Evolutionary conservation across 805 yeast genomes (phyloP).

Genomic region (Saturnispora besseyi): DNA sequence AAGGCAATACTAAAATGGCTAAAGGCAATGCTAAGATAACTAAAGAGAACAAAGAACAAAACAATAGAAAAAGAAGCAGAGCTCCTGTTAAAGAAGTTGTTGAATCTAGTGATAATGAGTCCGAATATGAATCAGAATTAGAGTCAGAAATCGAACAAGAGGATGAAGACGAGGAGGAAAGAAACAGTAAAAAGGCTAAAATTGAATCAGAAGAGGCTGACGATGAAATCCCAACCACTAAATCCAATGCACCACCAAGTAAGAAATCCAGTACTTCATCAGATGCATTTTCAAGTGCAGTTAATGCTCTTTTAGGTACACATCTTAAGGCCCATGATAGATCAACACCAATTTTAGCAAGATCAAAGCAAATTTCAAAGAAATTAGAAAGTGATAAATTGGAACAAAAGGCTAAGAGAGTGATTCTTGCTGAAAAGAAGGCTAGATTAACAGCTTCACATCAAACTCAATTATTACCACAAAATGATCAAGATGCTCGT

Average conservation of each 20-base stretch:
- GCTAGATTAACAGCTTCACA: slow-evolving; percentile 58
- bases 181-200: slow-evolving; percentile 13
- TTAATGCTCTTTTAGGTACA: slow-evolving; percentile 76
- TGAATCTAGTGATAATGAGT: neutral
- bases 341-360: slow-evolving; percentile 81
- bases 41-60: neutral
- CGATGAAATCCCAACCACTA: slow-evolving; percentile 15
- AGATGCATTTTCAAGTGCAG: slow-evolving; percentile 69
- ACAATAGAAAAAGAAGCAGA: neutral
- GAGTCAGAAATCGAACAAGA: slow-evolving; percentile 9
- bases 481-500: slow-evolving; percentile 48
- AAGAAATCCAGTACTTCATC: slow-evolving; percentile 61
- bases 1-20: neutral
- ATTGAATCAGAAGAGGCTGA: slow-evolving; percentile 16
- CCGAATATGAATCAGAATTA: slow-evolving; percentile 10
- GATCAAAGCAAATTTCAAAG: slow-evolving; percentile 61
- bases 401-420: slow-evolving; percentile 73
- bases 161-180: slow-evolving; percentile 4
- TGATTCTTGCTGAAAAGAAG: slow-evolving; percentile 63
- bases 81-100: neutral
- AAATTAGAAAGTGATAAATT: slow-evolving; percentile 73
- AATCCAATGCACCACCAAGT: slow-evolving; percentile 35
- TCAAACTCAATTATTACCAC: slow-evolving; percentile 57
- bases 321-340: slow-evolving; percentile 83
- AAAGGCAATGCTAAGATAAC: neutral